Conservation (phyloP, 148 eudicot genomes). For the Linanthus parryae region DNA sequence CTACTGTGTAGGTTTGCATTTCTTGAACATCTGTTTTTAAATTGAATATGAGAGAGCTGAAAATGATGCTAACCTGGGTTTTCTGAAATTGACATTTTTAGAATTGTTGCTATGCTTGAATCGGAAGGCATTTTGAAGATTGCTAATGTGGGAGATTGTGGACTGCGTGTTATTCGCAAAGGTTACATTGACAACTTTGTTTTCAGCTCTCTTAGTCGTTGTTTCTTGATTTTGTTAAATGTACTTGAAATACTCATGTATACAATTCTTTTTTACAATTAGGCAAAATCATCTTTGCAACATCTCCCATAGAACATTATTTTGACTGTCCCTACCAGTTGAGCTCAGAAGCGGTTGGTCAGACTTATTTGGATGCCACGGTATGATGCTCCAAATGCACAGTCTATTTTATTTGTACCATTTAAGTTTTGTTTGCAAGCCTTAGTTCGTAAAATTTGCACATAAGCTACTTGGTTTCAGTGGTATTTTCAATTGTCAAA, state of each 20-base stretch:
- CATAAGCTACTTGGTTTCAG: no score
- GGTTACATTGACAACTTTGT: constrained; percentile 31
- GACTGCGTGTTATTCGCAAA: constrained; percentile 74
- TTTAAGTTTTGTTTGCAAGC: no score
- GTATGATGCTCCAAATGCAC: constrained; percentile 44
- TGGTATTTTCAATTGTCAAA: no score
- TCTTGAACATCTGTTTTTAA: background rate
- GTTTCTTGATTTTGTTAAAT: background rate
- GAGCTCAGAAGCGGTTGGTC: constrained; percentile 79
- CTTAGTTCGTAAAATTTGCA: no score
- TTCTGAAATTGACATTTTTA: constrained; percentile 14
- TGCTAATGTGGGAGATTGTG: constrained; percentile 95
- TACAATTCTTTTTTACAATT: constrained; percentile 20
- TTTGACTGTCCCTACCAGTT: constrained; percentile 96
- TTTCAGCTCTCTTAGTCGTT: constrained; percentile 1
- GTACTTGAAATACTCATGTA: background rate
- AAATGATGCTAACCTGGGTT: background rate
- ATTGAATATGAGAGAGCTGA: background rate
- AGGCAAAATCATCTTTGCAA: constrained; percentile 77
- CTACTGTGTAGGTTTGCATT: constrained; percentile 74
- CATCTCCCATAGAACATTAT: constrained; percentile 89
- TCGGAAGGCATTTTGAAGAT: constrained; percentile 69
- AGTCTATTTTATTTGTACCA: no score
- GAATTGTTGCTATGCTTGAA: constrained; percentile 84
- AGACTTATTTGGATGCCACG: constrained; percentile 85